Conservation (phyloP, 306 rosid genomes). For the Prosopis cineraria region DNA sequence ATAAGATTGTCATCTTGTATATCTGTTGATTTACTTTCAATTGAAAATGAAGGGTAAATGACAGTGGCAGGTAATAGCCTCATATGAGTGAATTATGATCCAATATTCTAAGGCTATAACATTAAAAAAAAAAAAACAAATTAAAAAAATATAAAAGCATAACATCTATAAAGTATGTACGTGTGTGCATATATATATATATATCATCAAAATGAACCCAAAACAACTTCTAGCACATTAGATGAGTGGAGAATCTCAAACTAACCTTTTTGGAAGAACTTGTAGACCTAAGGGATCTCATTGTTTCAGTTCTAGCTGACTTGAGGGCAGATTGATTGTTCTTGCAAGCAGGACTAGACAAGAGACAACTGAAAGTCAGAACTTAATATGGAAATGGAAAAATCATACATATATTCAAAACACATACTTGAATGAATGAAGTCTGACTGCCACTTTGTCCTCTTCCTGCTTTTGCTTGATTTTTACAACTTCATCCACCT, state of each 20-base stretch:
- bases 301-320: constrained; percentile 54
- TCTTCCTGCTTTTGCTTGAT: constrained; percentile 77
- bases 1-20: not conserved
- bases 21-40: not conserved
- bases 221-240: not conserved
- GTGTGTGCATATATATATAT: not conserved
- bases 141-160: not conserved
- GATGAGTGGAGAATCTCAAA: constrained; percentile 26
- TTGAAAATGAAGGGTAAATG: not conserved
- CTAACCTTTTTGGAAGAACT: constrained; percentile 56
- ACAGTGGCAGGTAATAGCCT: not conserved
- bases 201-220: constrained; percentile 28
- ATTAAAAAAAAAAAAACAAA: too few species aligned
- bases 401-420: constrained; percentile 9
- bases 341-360: constrained; percentile 48
- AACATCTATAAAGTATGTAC: not conserved
- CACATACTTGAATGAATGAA: constrained; percentile 80
- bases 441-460: constrained; percentile 64
- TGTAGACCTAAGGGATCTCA: constrained; percentile 73
- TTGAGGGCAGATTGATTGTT: constrained; percentile 41
- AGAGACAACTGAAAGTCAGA: constrained; percentile 32
- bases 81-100: not conserved
- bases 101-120: not conserved
- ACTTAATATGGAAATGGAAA: not conserved
- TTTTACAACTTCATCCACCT: constrained; percentile 61